Evolutionary conservation across 345 rosid genomes (phyloP).

Genomic region (Rhodomyrtus tomentosa): DNA sequence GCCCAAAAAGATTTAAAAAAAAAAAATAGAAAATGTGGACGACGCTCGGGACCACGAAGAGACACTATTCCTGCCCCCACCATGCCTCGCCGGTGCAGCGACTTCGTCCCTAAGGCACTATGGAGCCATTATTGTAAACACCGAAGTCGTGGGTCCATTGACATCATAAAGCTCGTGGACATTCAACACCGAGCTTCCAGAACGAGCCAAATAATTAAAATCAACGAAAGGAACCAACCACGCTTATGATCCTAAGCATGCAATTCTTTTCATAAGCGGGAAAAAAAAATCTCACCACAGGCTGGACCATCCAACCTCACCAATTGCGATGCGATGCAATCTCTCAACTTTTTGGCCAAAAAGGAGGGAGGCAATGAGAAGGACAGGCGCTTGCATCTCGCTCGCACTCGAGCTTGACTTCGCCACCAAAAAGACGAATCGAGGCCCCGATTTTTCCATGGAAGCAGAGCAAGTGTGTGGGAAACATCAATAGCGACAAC

Average conservation of each 20-base stretch:
- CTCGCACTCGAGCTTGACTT: neutral
- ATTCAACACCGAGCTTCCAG: neutral
- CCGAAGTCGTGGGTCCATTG: neutral
- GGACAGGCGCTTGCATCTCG: neutral
- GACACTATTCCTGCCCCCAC: neutral
- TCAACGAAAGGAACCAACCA: neutral
- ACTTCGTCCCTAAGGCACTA: neutral
- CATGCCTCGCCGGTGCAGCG: neutral
- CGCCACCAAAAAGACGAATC: neutral
- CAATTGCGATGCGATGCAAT: neutral
- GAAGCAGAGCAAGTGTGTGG: slow-evolving; percentile 4
- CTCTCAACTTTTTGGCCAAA: neutral
- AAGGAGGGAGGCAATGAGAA: neutral
- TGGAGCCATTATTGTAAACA: neutral
- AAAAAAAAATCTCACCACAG: neutral
- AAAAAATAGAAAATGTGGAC: neutral
- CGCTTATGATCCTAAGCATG: neutral
- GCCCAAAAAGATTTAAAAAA: neutral
- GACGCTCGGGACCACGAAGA: neutral
- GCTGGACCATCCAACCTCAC: neutral
- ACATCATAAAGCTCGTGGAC: neutral
- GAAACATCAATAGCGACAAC: slow-evolving; percentile 25
- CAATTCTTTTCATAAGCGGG: neutral
- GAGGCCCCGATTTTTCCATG: neutral
- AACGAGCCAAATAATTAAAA: neutral